Evolutionary conservation across 2,329 filamentous ascomycete genomes (phyloP), one percentile per base, ranked within the genome.

Genomic region (Fusarium fujikuroi): DNA sequence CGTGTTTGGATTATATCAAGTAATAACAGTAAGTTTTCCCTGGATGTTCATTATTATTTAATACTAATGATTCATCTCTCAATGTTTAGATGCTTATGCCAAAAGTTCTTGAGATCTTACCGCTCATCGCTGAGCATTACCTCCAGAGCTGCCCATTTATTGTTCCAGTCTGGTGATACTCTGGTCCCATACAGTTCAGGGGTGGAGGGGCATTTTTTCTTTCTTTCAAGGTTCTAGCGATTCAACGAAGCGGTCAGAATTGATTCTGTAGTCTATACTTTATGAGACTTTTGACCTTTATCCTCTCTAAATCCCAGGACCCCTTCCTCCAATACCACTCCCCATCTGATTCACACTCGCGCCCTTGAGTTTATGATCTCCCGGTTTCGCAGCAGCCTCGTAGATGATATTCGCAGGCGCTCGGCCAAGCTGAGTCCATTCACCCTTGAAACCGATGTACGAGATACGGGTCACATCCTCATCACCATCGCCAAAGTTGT

Each of bases 391-490:
- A 32, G 95, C 95, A 23, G 95, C 93, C 87, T 99, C 96, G 82
- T 98, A 99, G 69, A 97, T 78, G 76, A 98, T 95, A 75, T 92
- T 94, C 11, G 92, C 86, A 2, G 96, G 95, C 80, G 81, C 84
- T 70, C 79, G 79, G 28, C 92, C 96, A 78, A 97, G 83, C 80
- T 91, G 91, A 89, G 96, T 96, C 87, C 94, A 98, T 83, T 97
- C 94, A 30, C 96, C 96, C 83, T 94, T 95, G 85, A 99, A 98
- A 2, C 93, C 96, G 63, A 98, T 73, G 83, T 98, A 99, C 70
- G 87, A 91, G 4, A 98, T 81, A 54, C 91, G 88, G 49, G 93
- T 95, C 62, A 92, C 90, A 62, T 97, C 93, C 79, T 95, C 93
- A 19, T 94, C 93, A 1, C 91, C 94, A 53, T 90, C 88, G 76